These are phyloP conservation scores for Diphasiastrum complanatum DNA, from an alignment of 83 land plant genomes.

Conservation along the genomic window DNA sequence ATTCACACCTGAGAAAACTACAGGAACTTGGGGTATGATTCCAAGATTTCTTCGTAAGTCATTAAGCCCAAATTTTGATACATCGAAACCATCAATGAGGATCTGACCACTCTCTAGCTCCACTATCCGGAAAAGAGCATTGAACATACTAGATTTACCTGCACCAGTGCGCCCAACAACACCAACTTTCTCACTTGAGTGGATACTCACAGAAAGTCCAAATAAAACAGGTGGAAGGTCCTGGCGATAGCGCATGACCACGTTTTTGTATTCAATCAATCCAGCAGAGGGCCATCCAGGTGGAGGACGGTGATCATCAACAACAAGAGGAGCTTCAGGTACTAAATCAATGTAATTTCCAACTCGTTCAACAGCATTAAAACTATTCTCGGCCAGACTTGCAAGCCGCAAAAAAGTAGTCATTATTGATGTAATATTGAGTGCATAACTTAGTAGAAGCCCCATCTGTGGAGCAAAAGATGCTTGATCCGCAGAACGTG, in stretches of 20 bases:
- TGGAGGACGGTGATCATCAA: slow-evolving; percentile 79
- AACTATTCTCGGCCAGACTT: slow-evolving; percentile 84
- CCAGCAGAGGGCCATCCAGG: slow-evolving; percentile 90
- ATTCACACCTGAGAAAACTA: slow-evolving; percentile 81
- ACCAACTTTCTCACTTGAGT: slow-evolving; percentile 77
- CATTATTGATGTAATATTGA: slow-evolving; percentile 76
- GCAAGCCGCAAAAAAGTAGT: slow-evolving; percentile 62
- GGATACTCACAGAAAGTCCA: slow-evolving; percentile 63
- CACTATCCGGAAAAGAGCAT: slow-evolving; percentile 85
- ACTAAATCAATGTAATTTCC: slow-evolving; percentile 72
- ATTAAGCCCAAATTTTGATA: slow-evolving; percentile 59
- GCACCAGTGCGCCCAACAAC: slow-evolving; percentile 96
- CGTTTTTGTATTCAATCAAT: slow-evolving; percentile 56
- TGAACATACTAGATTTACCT: slow-evolving; percentile 94
- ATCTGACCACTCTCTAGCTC: slow-evolving; percentile 78
- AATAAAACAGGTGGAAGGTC: slow-evolving; percentile 83
- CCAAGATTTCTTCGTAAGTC: slow-evolving; percentile 70
- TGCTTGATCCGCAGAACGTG: slow-evolving; percentile 46
- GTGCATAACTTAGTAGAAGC: slow-evolving; percentile 69
- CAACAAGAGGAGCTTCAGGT: slow-evolving; percentile 73
- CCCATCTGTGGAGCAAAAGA: slow-evolving; percentile 94
- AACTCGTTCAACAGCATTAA: slow-evolving; percentile 85
- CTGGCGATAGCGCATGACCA: slow-evolving; percentile 74
- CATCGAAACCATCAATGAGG: slow-evolving; percentile 63
- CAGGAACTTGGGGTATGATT: slow-evolving; percentile 88